A percentile compares a stretch with the other conserved stretches of the same genome.
phyloP scores from a whole-genome alignment of 2,329 filamentous ascomycete genomes.

The Bipolaris cookei region DNA sequence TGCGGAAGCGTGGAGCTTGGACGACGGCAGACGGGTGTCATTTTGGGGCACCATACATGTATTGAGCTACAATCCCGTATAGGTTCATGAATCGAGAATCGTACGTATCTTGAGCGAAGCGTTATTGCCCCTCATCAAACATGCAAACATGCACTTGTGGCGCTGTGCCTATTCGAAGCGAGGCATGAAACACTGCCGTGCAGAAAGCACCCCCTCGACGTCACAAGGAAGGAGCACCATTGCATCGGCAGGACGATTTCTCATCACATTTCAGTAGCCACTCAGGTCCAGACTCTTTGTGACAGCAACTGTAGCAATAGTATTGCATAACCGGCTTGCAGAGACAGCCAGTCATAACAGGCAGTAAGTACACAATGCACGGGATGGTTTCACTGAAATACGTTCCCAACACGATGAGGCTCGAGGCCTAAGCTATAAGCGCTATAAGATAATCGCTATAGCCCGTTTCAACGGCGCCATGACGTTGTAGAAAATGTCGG shows the following conservation, averaged over 20 bases:
- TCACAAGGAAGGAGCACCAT: background rate
- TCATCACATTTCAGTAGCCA: background rate
- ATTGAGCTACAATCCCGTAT: constrained; percentile 29
- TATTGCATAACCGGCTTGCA: constrained; percentile 8
- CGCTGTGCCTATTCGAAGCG: constrained; percentile 8
- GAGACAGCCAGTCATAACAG: background rate
- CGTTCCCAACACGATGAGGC: constrained; percentile 9
- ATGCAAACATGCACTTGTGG: constrained; percentile 19
- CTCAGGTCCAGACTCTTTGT: constrained; percentile 1
- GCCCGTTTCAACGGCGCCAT: constrained; percentile 32
- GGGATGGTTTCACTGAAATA: constrained; percentile 10
- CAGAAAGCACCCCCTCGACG: constrained; percentile 3
- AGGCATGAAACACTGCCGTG: constrained; percentile 12
- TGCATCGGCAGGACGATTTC: background rate
- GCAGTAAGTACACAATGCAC: constrained; percentile 1
- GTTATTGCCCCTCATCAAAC: constrained; percentile 11
- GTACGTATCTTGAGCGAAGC: constrained; percentile 23
- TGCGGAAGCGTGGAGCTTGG: constrained; percentile 18
- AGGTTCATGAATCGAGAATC: constrained; percentile 33
- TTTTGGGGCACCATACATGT: constrained; percentile 35
- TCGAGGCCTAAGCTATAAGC: constrained; percentile 16
- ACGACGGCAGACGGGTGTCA: constrained; percentile 21
- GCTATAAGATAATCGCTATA: constrained; percentile 23
- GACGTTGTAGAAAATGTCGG: constrained; percentile 16
- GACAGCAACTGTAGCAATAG: constrained; percentile 12